Conservation (phyloP, 2,329 filamentous ascomycete genomes). For the Diaporthe nobilis region DNA sequence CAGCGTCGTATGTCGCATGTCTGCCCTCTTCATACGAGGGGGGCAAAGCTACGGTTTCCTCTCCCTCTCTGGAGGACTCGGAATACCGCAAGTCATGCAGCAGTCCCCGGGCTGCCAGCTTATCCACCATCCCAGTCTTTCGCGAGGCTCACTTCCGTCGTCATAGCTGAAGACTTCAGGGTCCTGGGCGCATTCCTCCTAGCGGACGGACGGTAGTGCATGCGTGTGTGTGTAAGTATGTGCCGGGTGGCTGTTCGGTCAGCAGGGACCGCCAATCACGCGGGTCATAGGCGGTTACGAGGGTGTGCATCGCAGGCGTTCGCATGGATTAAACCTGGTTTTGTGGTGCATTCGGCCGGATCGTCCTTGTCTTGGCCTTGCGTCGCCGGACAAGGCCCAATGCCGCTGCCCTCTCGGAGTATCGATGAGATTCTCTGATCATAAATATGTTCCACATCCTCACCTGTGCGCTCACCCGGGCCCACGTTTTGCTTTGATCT, state of each 20-base stretch:
- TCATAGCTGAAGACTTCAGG: slow-evolving; percentile 16
- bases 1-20: slow-evolving; percentile 16
- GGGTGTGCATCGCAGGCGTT: slow-evolving; percentile 23
- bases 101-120: not conserved
- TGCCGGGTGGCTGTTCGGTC: slow-evolving; percentile 30
- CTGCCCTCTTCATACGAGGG: not conserved
- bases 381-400: slow-evolving; percentile 16
- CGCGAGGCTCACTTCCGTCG: slow-evolving; percentile 16
- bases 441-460: slow-evolving; percentile 27
- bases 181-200: slow-evolving; percentile 4
- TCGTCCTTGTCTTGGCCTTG: slow-evolving; percentile 31
- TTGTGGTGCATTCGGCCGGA: slow-evolving; percentile 23
- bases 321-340: slow-evolving; percentile 36
- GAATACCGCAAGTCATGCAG: not conserved
- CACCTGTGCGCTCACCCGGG: not conserved
- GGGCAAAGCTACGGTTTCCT: slow-evolving; percentile 4
- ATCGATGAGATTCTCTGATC: slow-evolving; percentile 34
- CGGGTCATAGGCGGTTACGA: not conserved
- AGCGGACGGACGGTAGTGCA: not conserved
- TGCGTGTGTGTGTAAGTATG: slow-evolving; percentile 5
- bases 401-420: slow-evolving; percentile 41
- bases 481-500: not conserved
- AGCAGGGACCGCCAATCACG: slow-evolving; percentile 26
- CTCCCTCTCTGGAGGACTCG: not conserved
- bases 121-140: not conserved